These are phyloP conservation scores for Pseudogymnoascus sp. DNA, from an alignment of 2,329 filamentous ascomycete genomes.

Conservation along the genomic window DNA sequence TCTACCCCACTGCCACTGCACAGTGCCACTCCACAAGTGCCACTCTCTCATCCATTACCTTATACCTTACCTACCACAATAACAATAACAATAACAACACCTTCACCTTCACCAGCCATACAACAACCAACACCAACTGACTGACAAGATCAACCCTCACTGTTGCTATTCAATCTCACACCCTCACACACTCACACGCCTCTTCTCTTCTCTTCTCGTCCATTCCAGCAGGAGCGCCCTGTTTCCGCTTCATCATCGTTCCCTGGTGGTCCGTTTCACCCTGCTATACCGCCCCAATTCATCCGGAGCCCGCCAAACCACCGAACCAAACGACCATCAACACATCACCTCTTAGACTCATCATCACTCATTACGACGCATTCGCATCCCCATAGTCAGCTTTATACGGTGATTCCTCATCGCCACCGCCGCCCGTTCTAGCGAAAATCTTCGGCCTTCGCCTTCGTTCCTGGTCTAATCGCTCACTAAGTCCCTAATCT, in stretches of 20 bases:
- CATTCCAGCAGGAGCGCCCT: not conserved
- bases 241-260: not conserved
- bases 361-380: not conserved
- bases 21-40: no score
- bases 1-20: not conserved
- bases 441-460: conserved; percentile 2
- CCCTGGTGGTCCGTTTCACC: not conserved
- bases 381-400: not conserved
- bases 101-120: no score
- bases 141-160: not conserved
- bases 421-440: not conserved
- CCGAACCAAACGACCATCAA: not conserved
- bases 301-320: not conserved
- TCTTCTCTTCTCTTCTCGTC: not conserved
- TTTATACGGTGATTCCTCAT: not conserved
- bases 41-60: no score
- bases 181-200: no score
- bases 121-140: not conserved
- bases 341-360: not conserved
- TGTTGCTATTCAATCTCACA: not conserved
- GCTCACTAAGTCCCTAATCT: not conserved
- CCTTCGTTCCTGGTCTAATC: conserved; percentile 7
- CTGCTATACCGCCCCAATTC: conserved; percentile 7
- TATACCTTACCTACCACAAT: not conserved
- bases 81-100: conserved; percentile 1